Evolutionary conservation across 192 early-diverging fungal species (phyloP).

Genomic region (Radiomyces spectabilis): DNA sequence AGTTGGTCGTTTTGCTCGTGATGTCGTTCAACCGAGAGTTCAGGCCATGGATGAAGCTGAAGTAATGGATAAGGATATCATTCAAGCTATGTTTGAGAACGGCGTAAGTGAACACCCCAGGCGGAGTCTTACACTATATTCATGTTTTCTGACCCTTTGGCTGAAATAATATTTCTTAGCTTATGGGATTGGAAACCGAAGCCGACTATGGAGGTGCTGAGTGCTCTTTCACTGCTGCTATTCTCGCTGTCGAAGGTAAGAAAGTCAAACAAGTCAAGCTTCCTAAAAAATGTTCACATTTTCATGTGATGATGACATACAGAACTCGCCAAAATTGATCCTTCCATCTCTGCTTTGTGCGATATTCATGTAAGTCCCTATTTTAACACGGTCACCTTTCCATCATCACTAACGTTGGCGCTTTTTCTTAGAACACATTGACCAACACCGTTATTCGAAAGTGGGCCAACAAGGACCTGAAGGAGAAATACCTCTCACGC

Average conservation of each 20-base stretch:
- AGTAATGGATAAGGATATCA: constrained; percentile 64
- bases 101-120: constrained; percentile 48
- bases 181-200: constrained; percentile 91
- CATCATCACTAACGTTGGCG: neutral
- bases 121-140: neutral
- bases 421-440: constrained; percentile 74
- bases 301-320: no score
- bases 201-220: constrained; percentile 72
- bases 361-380: constrained; percentile 62
- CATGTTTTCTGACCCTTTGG: neutral
- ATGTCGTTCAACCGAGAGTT: constrained; percentile 73
- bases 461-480: constrained; percentile 60
- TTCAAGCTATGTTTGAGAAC: constrained; percentile 78
- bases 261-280: neutral
- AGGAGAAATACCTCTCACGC: constrained; percentile 76
- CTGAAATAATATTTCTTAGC: constrained; percentile 11
- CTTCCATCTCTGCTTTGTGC: constrained; percentile 80
- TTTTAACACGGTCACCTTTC: neutral
- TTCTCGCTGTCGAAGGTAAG: constrained; percentile 70
- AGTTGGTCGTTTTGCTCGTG: constrained; percentile 76
- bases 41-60: constrained; percentile 88
- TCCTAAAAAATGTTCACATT: no score
- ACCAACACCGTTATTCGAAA: constrained; percentile 86
- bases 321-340: constrained; percentile 92
- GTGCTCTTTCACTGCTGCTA: constrained; percentile 71